Percentiles rank a stretch among this genome's conserved stretches.
Evolutionary conservation across 1,284 basidiomycete genomes (phyloP).

Genomic region (Pyrrhoderma noxium): DNA sequence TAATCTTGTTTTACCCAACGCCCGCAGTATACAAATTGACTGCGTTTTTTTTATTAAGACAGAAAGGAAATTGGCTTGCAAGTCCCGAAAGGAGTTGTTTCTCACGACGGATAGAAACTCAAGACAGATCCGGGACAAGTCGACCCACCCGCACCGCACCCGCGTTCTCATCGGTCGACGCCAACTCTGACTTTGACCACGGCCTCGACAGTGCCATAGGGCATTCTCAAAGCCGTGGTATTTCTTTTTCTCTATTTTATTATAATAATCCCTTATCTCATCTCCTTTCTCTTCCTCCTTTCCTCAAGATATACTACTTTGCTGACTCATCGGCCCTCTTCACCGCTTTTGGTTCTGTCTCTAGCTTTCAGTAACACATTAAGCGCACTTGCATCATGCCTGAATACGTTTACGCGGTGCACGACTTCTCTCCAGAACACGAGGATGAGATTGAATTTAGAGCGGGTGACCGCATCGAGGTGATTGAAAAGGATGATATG

Average conservation of each 20-base stretch:
- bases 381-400: conserved; percentile 33
- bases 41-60: too few species aligned
- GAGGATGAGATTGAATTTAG: conserved; percentile 89
- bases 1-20: too few species aligned
- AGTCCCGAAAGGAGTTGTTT: too few species aligned
- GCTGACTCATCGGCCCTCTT: too few species aligned
- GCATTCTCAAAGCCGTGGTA: not conserved
- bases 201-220: conserved; percentile 2
- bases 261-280: not conserved
- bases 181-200: conserved; percentile 7
- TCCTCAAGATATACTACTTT: too few species aligned
- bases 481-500: conserved; percentile 89
- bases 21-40: too few species aligned
- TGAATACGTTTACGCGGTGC: conserved; percentile 70
- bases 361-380: conserved; percentile 1
- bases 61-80: too few species aligned
- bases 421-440: conserved; percentile 87
- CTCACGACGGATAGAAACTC: too few species aligned
- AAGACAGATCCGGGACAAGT: too few species aligned
- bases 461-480: conserved; percentile 82
- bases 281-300: not conserved
- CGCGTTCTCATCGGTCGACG: conserved; percentile 6
- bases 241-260: not conserved
- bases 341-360: not conserved
- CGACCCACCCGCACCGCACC: too few species aligned